Base-by-base conservation (phyloP, 2,329 filamentous ascomycete species). In the Apiospora kogelbergensis region DNA sequence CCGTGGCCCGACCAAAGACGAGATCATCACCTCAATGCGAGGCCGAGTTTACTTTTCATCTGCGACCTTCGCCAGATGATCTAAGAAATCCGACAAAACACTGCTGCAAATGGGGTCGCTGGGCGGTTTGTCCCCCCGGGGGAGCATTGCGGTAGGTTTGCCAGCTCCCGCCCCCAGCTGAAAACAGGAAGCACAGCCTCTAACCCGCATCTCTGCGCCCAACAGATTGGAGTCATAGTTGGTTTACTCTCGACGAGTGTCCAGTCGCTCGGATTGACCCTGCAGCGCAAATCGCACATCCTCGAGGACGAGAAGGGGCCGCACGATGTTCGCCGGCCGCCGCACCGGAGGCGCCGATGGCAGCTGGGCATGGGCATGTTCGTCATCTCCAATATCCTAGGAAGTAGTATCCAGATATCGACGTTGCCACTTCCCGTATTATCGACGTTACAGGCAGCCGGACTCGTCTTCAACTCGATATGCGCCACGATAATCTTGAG, bases 321-420 rank as follows among this genome's bases (percentile, higher is more conserved):
- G 9, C 91, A 93, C 79, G 90, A 96, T 81, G 84, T 91, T 70
- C 91, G 93, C 74, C 88, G 95, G 71, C 95, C 96, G 60, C 94
- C 96, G 5, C 97, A 98, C 81, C 91, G 92, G 77, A 89, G 96
- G 77, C 89, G 95, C 76, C 88, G 94, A 86, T 99, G 96, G 96
- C 96, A 98, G 88, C 84, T 97, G 71, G 96, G 96, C 69, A 98
- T 99, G 95, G 89, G 90, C 78, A 96, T 99, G 90, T 99, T 99
- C 81, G 90, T 99, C 73, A 86, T 97, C 73, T 93, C 96, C 71
- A 99, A 99, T 79, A 87, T 99, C 68, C 86, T 98, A 68, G 96
- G 96, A 70, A 98, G 95, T 82, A 95, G 94, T 45, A 96, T 99
- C 70, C 96, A 99, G 82, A 98, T 99, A 78, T 98, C 96, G 40